Evolutionary conservation across 345 rosid species (phyloP), one percentile per base, ranked within the genome.

Genomic region (Isatis tinctoria): DNA sequence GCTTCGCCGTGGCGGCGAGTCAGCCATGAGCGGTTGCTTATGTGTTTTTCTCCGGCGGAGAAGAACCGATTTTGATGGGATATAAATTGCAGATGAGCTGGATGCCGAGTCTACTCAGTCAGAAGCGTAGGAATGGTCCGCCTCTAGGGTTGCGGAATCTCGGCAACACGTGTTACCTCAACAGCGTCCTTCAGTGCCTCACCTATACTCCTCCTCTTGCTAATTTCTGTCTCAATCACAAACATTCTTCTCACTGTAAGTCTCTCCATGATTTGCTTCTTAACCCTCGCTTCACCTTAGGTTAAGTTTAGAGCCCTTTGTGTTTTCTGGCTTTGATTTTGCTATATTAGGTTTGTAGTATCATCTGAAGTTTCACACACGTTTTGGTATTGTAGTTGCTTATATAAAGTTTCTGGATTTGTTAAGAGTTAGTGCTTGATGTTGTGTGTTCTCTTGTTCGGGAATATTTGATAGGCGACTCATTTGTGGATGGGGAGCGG

Each of bases 191-290:
- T 51, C 90, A 90, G 84, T 91, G 99, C 66, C 99, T 96, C 73
- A 96, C 99, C 62, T 89, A 89, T 83, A 92, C 99, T 57, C 97
- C 99, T 69, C 99, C 99, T 16, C 85, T 96, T 48, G 99, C 99
- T 65, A 90, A 96, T 87, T 92, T 92, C 83, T 96, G 99, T 76
- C 98, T 96, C 69, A 67, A 75, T 36, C 79, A 68, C 43, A 88
- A 87, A 51, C 99, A 96, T 87, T 87, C 99, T 48, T 85, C 97
- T 54, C 77, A 65, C 82, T 96, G 99, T 87, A 82, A 40, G 82
- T 65, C 6, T n/a, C n/a, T n/a, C n/a, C n/a, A n/a, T n/a, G n/a
- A n/a, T n/a, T n/a, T n/a, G n/a, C n/a, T n/a, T n/a, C n/a, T n/a
- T n/a, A n/a, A n/a, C n/a, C n/a, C n/a, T n/a, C n/a, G n/a, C n/a